These are phyloP conservation scores for Trichaptum fuscoviolaceum DNA, from an alignment of 768 basidiomycete genomes.

Conservation along the genomic window DNA sequence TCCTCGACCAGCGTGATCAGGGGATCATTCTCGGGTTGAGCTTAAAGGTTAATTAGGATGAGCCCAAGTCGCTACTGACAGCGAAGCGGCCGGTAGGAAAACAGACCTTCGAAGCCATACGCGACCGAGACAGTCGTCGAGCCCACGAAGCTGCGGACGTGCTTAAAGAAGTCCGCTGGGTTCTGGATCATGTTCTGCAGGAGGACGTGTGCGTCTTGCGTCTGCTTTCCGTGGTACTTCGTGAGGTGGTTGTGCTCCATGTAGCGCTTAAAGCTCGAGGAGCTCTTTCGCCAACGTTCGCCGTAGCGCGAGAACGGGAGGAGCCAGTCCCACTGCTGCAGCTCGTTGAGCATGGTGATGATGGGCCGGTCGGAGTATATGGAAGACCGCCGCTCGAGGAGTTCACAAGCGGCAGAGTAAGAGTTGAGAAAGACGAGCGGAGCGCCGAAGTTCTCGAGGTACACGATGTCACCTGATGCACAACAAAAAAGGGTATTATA, in stretches of 20 bases:
- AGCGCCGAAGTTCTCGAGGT: conserved; percentile 17
- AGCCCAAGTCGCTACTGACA: background rate
- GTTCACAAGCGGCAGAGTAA: conserved; percentile 22
- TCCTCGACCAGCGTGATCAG: background rate
- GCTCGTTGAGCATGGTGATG: conserved; percentile 64
- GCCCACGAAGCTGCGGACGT: background rate
- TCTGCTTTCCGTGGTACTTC: background rate
- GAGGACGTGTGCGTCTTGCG: background rate
- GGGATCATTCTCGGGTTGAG: background rate
- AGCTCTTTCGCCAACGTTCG: background rate
- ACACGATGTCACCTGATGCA: conserved; percentile 22
- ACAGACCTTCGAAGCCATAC: background rate
- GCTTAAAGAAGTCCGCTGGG: background rate
- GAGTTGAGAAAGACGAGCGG: conserved; percentile 24
- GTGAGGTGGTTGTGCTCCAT: background rate
- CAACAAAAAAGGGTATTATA: background rate
- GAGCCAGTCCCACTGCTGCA: conserved; percentile 19
- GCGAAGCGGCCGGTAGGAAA: background rate
- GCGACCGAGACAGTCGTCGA: background rate
- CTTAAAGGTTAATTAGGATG: background rate
- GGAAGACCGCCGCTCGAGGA: conserved; percentile 24
- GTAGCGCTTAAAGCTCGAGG: background rate
- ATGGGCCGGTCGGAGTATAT: conserved; percentile 37
- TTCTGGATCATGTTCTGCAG: background rate
- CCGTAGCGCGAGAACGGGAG: background rate